Base-by-base conservation (phyloP, 2,329 filamentous ascomycete genomes). In the Ophiocordyceps camponoti-floridani region DNA sequence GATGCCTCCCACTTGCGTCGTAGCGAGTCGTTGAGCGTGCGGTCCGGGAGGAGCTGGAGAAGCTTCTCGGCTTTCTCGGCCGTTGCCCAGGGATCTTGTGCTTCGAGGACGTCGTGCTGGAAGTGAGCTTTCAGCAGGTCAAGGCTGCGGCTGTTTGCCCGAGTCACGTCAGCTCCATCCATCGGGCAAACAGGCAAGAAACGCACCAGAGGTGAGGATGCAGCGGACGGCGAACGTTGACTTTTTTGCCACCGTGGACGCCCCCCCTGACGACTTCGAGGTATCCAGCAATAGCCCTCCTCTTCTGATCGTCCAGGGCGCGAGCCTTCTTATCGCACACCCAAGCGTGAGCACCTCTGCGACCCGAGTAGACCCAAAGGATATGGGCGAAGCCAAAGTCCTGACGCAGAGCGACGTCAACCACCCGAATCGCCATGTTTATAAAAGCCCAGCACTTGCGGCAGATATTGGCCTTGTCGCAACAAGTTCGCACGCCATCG, bases 301-400 rank as follows among this genome's bases (percentile, higher is more conserved):
- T 76, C 62, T 84, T 87, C 53, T 82, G 75, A 54, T 98, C 91
- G 50, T 94, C 83, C 68, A 98, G 75, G 31, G 72, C 72, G 46
- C 91, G 76, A 1, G 88, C 91, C 46, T 81, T 79, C 57, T 82
- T 84, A 60, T 98, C 91, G 58, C 89, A 96, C 11, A 98, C 84
- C 91, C 91, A 98, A 6, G 91, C 91, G 77, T 98, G 91, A 28
- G 84, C 88, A 66, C 91, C 91, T 72, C 91, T 78, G 62, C 91
- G 82, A 53, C 91, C 91, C 0, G 91, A 98, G 63, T 98, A 98
- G 7, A 98, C 88, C 91, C 91, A 98, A 62, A 98, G 73, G 56
- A 98, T 89, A 62, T 98, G 89, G 58, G 84, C 79, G 64, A 95
- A 98, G 41, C 88, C 91, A 65, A 98, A 95, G 62, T 98, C 91